Base-by-base conservation (phyloP, 1,139 yeast species). In the Groenewaldozyma auringiensis region DNA sequence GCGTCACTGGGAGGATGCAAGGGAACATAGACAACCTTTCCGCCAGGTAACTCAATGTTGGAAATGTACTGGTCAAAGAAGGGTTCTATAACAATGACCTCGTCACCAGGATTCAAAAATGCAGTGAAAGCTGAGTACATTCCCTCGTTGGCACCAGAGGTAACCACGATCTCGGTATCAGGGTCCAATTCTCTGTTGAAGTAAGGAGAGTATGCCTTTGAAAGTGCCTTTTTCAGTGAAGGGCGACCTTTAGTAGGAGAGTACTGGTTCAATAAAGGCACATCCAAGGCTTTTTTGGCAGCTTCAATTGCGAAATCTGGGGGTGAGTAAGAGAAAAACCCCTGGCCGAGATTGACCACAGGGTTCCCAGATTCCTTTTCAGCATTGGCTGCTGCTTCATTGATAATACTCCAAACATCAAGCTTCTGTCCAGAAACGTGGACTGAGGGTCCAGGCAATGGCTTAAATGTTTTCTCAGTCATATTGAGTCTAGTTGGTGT, bases 121-220 rank as follows among this genome's bases (percentile, higher is more conserved):
- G 94, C 98, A 50, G 88, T 83, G 62, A 89, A 81, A 3, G 84
- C 79, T 1, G 95, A 68, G 48, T 86, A 74, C 72, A 92, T 84
- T 37, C 96, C 98, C 67, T 92, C 97, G 58, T 92, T 92, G 40
- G 98, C 98, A 47, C 98, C 98, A 1, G 97, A 89, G 37, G 96
- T 86, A 43, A 89, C 81, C 48, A 83, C 78, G 40, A 92, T 72
- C 57, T 87, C 83, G 36, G 78, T 73, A n/a, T 73, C 67, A 21
- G 75, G 74, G 49, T 70, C 61, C 16, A 87, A 69, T n/a, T 70
- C 64, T 42, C 86, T 73, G 3, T 76, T 78, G 54, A 80, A 82
- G 41, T 75, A 74, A 38, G 82, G 78, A 16, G 85, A 70, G 66
- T 92, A 92, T 29, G 85, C 76, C 25, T 76, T 72, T 18, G 89